Conservation (phyloP, 108 stramenopile genomes). For the Stephanodiscus minutulus region DNA sequence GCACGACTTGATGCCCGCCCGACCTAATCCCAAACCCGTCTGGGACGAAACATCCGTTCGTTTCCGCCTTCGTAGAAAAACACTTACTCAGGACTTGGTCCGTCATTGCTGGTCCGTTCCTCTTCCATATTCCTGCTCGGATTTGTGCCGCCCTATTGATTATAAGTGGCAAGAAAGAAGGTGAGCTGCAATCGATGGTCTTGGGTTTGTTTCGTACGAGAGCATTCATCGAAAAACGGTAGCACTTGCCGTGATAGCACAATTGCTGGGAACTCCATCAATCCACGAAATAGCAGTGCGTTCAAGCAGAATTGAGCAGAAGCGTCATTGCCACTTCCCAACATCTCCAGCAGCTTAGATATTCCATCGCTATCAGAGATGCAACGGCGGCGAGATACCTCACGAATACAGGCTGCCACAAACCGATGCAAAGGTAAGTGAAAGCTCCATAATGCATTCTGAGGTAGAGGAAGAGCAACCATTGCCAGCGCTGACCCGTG, state of each 20-base stretch:
- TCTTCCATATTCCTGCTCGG: constrained; percentile 86
- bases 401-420: constrained; percentile 76
- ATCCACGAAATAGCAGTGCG: constrained; percentile 61
- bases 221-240: neutral
- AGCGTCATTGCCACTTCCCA: constrained; percentile 31
- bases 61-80: too few species aligned
- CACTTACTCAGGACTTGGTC: constrained; percentile 80
- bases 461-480: constrained; percentile 71
- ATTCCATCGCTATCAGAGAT: constrained; percentile 33
- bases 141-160: constrained; percentile 74
- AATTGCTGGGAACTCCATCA: constrained; percentile 83
- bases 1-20: too few species aligned
- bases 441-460: constrained; percentile 83
- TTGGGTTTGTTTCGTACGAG: neutral
- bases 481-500: constrained; percentile 67
- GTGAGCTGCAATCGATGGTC: neutral
- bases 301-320: constrained; percentile 20
- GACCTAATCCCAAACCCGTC: too few species aligned
- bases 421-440: constrained; percentile 92
- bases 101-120: constrained; percentile 89
- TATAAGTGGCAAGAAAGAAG: neutral
- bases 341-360: constrained; percentile 36
- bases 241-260: constrained; percentile 44
- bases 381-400: constrained; percentile 64
- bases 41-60: too few species aligned